phyloP scores from a whole-genome alignment of 768 basidiomycete genomes.

The Collybia nuda region DNA sequence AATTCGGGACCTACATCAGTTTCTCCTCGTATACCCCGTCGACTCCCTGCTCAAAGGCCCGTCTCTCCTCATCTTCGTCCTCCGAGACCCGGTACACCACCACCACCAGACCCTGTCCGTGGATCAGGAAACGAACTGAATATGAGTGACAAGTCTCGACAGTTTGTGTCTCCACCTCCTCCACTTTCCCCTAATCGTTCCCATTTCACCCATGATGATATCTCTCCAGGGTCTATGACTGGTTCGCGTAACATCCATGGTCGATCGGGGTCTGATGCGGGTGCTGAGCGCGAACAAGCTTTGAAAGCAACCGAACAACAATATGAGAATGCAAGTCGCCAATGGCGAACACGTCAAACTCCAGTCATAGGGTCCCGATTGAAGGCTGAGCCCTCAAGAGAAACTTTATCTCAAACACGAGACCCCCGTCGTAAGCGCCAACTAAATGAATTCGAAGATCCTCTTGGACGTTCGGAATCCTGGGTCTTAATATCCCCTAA shows the following conservation, averaged over 20 bases:
- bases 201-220: slow-evolving; percentile 38
- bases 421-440: slow-evolving; percentile 22
- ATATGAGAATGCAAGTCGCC: slow-evolving; percentile 26
- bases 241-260: slow-evolving; percentile 34
- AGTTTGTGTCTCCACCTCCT: slow-evolving; percentile 30
- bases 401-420: slow-evolving; percentile 22
- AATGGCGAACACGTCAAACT: slow-evolving; percentile 25
- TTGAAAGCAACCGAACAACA: slow-evolving; percentile 39
- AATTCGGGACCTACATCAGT: slow-evolving; percentile 22
- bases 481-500: slow-evolving; percentile 29
- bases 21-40: slow-evolving; percentile 40
- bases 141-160: slow-evolving; percentile 1
- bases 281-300: slow-evolving; percentile 44
- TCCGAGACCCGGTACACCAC: slow-evolving; percentile 30
- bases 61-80: slow-evolving; percentile 32
- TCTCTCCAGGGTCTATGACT: slow-evolving; percentile 18
- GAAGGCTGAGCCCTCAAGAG: slow-evolving; percentile 29
- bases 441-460: slow-evolving; percentile 23
- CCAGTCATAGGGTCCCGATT: slow-evolving; percentile 23
- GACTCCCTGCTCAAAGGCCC: slow-evolving; percentile 28
- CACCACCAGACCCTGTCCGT: slow-evolving; percentile 23
- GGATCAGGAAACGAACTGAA: not conserved
- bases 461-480: slow-evolving; percentile 17
- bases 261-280: slow-evolving; percentile 53
- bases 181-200: slow-evolving; percentile 46